Conservation (phyloP, 306 rosid genomes). For the Cicer cuneatum region DNA sequence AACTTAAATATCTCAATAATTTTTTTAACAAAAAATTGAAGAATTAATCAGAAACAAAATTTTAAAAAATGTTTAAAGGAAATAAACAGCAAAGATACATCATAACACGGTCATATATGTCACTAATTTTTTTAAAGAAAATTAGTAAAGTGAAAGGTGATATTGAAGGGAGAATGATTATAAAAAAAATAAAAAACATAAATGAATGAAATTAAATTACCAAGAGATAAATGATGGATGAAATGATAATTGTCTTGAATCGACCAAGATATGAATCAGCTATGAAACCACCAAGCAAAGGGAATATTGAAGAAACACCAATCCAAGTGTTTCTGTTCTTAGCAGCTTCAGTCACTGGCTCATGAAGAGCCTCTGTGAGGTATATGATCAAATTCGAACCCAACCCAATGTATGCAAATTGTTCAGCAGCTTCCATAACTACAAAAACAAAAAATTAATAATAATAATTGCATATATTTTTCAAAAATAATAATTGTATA, state of each 20-base stretch:
- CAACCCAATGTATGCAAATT: constrained; percentile 49
- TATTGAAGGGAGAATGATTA: not conserved
- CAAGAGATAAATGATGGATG: constrained; percentile 47
- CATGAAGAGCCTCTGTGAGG: constrained; percentile 43
- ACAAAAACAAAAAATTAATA: not conserved
- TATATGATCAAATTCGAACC: constrained; percentile 43
- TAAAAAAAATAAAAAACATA: not conserved
- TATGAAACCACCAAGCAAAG: constrained; percentile 51
- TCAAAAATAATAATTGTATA: not conserved
- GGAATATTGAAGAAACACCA: constrained; percentile 53
- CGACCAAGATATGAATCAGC: constrained; percentile 60
- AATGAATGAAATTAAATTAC: constrained; percentile 7
- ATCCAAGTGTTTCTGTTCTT: constrained; percentile 57
- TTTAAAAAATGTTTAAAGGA: no score
- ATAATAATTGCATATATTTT: no score
- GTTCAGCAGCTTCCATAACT: constrained; percentile 56
- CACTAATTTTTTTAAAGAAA: not conserved
- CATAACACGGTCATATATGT: not conserved
- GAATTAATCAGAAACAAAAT: not conserved
- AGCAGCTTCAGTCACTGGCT: constrained; percentile 38
- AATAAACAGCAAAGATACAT: not conserved
- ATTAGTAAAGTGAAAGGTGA: no score
- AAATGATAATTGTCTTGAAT: constrained; percentile 49
- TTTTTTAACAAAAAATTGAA: not conserved
- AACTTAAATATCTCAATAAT: no score